Base-by-base conservation (phyloP, 2,329 filamentous ascomycete species). In the Exophiala alcalophila region DNA sequence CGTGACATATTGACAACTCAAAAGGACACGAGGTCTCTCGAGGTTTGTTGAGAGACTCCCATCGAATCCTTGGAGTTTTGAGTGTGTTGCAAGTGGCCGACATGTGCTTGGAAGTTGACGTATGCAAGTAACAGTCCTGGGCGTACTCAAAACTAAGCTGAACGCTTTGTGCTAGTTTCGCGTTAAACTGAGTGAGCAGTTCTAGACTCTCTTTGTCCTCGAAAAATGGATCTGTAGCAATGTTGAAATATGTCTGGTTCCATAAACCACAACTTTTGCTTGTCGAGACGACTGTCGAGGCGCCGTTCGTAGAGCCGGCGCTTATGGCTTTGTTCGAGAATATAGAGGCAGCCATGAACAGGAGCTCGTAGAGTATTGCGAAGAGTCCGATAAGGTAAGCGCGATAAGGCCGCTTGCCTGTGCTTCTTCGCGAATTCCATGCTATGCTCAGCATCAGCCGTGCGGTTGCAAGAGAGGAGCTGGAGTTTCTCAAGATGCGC, bases 401-500 rank as follows among this genome's bases (percentile, higher is more conserved):
- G 11, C 31, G 47, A 20, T 40, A 5, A 16, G 45, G 42, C 15
- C 37, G 45, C n/a, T 34, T 39, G n/a, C 39, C 35, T 2, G 37
- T 39, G 24, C 38, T 52, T 11, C 28, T 34, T 19, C 46, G 37
- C 23, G 33, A 27, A 20, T 14, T 41, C 38, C 46, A 52, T 10
- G 42, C 49, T 15, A 49, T 16, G 25, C 34, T 35, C 21, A 49
- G 33, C 41, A 52, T 44, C 6, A 37, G 30, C 12, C 35, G 29
- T 12, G 44, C 47, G 10, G 50, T 46, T 25, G 27, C 38, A 12
- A 47, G n/a, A 33, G 28, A 36, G 7, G 30, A 21, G 18, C 35
- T 25, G 28, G 50, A 35, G 30, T 53, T 52, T 30, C 53, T 38
- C 19, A 56, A 34, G n/a, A 56, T 49, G 34, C 42, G 12, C 34